Conservation (phyloP, 768 basidiomycete species). For the Collybia nuda region DNA sequence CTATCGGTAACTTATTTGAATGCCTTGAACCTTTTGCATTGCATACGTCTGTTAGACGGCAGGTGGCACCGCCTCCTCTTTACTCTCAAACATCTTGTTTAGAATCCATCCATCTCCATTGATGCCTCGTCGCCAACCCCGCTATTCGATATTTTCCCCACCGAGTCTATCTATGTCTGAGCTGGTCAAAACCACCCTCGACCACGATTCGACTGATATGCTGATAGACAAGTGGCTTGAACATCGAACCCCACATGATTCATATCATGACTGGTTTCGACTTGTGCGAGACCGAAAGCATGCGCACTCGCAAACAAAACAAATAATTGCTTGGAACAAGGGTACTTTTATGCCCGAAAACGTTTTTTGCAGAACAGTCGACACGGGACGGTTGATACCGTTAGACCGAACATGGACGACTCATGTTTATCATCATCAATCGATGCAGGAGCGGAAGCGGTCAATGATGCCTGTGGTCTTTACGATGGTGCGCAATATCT, state of each 20-base stretch:
- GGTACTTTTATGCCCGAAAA: constrained; percentile 79
- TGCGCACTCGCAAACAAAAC: constrained; percentile 46
- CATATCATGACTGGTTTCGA: constrained; percentile 77
- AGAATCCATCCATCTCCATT: background rate
- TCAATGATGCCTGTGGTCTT: constrained; percentile 82
- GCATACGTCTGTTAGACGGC: constrained; percentile 16
- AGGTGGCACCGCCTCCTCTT: constrained; percentile 8
- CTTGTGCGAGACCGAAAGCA: constrained; percentile 68
- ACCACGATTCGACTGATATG: constrained; percentile 73
- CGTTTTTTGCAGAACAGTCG: constrained; percentile 76
- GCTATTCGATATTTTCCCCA: constrained; percentile 66
- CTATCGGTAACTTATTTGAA: constrained; percentile 20
- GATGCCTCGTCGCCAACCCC: constrained; percentile 43
- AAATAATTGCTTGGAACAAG: constrained; percentile 61
- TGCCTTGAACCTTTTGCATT: constrained; percentile 19
- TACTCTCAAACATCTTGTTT: background rate
- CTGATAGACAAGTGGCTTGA: constrained; percentile 86
- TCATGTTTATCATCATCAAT: constrained; percentile 76
- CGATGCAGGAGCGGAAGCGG: constrained; percentile 69
- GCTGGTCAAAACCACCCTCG: constrained; percentile 75
- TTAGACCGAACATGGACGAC: constrained; percentile 83
- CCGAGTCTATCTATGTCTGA: constrained; percentile 74
- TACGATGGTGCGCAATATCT: constrained; percentile 58
- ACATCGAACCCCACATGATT: constrained; percentile 63
- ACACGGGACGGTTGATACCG: constrained; percentile 75